Evolutionary conservation across 1,139 yeast genomes (phyloP).

Genomic region (Yamadazyma sp.): DNA sequence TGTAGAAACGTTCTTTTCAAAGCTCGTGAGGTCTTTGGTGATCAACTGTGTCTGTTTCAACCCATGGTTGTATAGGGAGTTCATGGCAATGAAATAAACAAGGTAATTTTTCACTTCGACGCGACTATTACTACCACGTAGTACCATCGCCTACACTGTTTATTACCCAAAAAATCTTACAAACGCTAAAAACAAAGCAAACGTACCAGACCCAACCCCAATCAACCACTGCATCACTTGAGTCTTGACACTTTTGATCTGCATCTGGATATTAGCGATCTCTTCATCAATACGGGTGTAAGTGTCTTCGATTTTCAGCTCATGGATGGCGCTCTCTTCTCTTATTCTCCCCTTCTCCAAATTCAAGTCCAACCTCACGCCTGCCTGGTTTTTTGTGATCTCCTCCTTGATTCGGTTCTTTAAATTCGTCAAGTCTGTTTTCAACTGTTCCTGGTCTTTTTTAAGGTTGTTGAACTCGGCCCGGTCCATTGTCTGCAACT

Average conservation of each 20-base stretch:
- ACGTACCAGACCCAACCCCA: slow-evolving; percentile 97
- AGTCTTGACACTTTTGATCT: slow-evolving; percentile 89
- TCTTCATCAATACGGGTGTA: slow-evolving; percentile 95
- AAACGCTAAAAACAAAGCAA: slow-evolving; percentile 89
- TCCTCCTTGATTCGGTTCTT: slow-evolving; percentile 86
- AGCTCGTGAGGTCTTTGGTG: slow-evolving; percentile 62
- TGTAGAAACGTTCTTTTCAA: slow-evolving; percentile 64
- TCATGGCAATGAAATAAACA: slow-evolving; percentile 36
- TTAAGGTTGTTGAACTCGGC: slow-evolving; percentile 79
- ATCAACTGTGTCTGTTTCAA: slow-evolving; percentile 77
- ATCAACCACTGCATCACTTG: slow-evolving; percentile 98
- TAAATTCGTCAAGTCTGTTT: slow-evolving; percentile 83
- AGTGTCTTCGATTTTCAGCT: slow-evolving; percentile 89
- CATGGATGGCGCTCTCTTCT: slow-evolving; percentile 90
- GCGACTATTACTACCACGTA: not conserved
- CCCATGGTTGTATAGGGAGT: slow-evolving; percentile 86
- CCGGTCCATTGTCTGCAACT: slow-evolving; percentile 82
- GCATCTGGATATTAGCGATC: slow-evolving; percentile 90
- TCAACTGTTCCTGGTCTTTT: slow-evolving; percentile 83
- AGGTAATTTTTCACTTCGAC: not conserved
- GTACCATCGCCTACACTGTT: not conserved
- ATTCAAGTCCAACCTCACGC: slow-evolving; percentile 85
- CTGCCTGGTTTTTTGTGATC: slow-evolving; percentile 85
- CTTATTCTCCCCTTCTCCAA: slow-evolving; percentile 93
- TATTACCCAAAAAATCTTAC: slow-evolving; percentile 71